Conservation (phyloP, 2,329 filamentous ascomycete genomes). For the Paecilomyces sp. region DNA sequence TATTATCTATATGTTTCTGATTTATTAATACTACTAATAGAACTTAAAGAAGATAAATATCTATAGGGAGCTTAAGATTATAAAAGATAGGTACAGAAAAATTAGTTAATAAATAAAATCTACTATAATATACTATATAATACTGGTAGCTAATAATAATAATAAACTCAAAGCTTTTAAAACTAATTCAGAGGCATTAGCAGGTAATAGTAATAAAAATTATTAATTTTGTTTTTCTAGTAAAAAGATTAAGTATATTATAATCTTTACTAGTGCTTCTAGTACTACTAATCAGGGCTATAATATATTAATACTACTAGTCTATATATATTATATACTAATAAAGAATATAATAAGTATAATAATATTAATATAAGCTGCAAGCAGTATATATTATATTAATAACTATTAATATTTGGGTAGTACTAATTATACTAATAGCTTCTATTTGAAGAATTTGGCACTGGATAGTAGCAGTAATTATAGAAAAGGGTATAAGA, state of each 20-base stretch:
- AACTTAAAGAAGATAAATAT: neutral
- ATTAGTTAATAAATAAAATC: neutral
- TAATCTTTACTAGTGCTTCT: neutral
- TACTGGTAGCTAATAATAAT: neutral
- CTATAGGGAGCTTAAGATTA: neutral
- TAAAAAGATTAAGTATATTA: neutral
- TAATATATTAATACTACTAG: neutral
- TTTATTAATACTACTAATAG: neutral
- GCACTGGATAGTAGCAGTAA: no score
- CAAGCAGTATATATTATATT: neutral
- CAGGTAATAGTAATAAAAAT: no score
- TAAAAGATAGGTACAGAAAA: neutral
- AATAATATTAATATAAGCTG: neutral
- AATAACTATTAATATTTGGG: neutral
- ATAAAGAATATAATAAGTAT: neutral
- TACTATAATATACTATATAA: neutral
- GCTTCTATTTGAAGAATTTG: no score
- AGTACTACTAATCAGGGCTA: neutral
- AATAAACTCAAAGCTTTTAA: neutral
- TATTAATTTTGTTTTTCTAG: neutral
- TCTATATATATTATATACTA: neutral
- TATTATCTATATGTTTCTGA: neutral
- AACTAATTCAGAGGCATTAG: neutral
- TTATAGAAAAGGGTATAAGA: no score
- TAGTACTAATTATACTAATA: no score